Evolutionary conservation across 306 rosid species (phyloP).

Genomic region (Prunus persica): Prunus_persica_NCBIv2 NC_034012.1:318001-318500

Average conservation of each 20-base stretch:
- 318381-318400: constrained; percentile 51
- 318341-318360: constrained; percentile 39
- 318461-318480: neutral
- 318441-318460: neutral
- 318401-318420: neutral
- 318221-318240: neutral
- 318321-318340: constrained; percentile 52
- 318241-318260: neutral
- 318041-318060: no score
- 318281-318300: constrained; percentile 61
- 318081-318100: no score
- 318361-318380: constrained; percentile 23
- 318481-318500: constrained; percentile 15
- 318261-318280: constrained; percentile 35
- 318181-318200: neutral
- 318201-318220: neutral
- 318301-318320: constrained; percentile 63
- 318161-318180: neutral
- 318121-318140: neutral
- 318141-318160: neutral
- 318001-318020: neutral
- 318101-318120: neutral
- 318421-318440: neutral
- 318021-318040: neutral
- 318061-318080: no score